Conservation (phyloP, 2,329 filamentous ascomycete species). For the Magnaporthiopsis incrustans region DNA sequence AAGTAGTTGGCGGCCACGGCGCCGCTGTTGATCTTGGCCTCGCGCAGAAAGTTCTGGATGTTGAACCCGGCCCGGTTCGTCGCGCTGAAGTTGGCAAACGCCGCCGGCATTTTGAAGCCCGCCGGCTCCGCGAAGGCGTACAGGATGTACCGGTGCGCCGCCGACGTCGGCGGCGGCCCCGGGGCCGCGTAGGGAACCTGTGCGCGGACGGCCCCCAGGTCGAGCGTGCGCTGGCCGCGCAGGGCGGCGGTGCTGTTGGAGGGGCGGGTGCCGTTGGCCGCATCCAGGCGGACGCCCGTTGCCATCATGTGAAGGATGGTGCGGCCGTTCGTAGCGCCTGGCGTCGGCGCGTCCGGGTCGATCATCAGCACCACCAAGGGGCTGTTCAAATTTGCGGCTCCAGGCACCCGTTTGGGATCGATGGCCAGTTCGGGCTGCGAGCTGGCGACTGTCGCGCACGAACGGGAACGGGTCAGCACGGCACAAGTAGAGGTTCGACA, state of each 20-base stretch:
- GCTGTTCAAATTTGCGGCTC: conserved; percentile 7
- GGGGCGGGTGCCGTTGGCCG: neutral
- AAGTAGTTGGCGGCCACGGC: conserved; percentile 11
- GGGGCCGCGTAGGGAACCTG: conserved; percentile 9
- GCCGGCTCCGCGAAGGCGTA: conserved; percentile 10
- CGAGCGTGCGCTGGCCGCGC: conserved; percentile 5
- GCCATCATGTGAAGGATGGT: conserved; percentile 12
- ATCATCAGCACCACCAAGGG: conserved; percentile 9
- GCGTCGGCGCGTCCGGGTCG: conserved; percentile 10
- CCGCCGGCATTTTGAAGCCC: conserved; percentile 6
- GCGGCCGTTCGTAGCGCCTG: conserved; percentile 7
- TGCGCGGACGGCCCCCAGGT: neutral
- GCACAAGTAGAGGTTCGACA: no score
- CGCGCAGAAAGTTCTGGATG: conserved; percentile 8
- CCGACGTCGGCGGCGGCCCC: conserved; percentile 6
- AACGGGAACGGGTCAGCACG: neutral
- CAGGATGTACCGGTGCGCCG: conserved; percentile 12
- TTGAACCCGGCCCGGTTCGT: conserved; percentile 9
- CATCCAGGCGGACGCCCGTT: conserved; percentile 1
- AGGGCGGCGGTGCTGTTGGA: conserved; percentile 4
- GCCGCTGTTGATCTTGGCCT: conserved; percentile 6
- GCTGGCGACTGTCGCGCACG: conserved; percentile 9
- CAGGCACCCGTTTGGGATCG: conserved; percentile 3
- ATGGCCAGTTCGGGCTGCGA: conserved; percentile 7
- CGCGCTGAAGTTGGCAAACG: conserved; percentile 6